Evolutionary conservation across 306 rosid genomes (phyloP).

Genomic region (barrel medic (Medicago truncatula)): DNA sequence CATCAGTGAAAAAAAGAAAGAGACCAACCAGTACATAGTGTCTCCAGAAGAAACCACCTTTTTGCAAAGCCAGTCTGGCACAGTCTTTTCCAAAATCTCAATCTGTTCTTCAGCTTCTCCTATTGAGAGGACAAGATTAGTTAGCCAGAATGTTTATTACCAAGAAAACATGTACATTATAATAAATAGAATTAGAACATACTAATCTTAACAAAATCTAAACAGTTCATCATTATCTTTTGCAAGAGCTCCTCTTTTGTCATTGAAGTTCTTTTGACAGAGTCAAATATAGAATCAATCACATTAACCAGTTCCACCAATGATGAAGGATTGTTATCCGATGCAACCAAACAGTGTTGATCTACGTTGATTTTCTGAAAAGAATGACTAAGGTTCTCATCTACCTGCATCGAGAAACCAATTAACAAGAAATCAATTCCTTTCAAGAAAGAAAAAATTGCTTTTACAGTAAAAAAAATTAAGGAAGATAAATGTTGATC

Average conservation of each 20-base stretch:
- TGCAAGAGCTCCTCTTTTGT: slow-evolving; percentile 81
- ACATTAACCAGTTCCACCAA: slow-evolving; percentile 60
- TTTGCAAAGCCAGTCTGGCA: slow-evolving; percentile 69
- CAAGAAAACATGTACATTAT: slow-evolving; percentile 14
- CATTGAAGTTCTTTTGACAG: slow-evolving; percentile 56
- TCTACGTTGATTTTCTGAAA: slow-evolving; percentile 40
- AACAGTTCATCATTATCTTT: slow-evolving; percentile 62
- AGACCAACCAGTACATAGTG: slow-evolving; percentile 57
- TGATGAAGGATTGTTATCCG: slow-evolving; percentile 35
- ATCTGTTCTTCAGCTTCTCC: slow-evolving; percentile 72
- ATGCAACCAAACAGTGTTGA: slow-evolving; percentile 32
- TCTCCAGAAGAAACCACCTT: slow-evolving; percentile 56
- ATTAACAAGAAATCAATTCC: slow-evolving; percentile 25
- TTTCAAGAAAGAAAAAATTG: not conserved
- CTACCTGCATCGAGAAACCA: slow-evolving; percentile 47
- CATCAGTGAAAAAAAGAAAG: slow-evolving; percentile 20
- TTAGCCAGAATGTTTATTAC: slow-evolving; percentile 33
- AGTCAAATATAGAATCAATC: slow-evolving; percentile 58
- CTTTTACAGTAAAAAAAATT: not conserved
- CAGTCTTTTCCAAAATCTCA: slow-evolving; percentile 55
- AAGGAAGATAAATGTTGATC: not conserved
- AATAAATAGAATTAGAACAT: slow-evolving; percentile 37
- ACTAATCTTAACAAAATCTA: slow-evolving; percentile 66
- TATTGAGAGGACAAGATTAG: slow-evolving; percentile 39
- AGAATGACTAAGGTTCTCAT: slow-evolving; percentile 36